phyloP scores from a whole-genome alignment of 352 stramenopile genomes.

The Phytophthora tubulina region DNA sequence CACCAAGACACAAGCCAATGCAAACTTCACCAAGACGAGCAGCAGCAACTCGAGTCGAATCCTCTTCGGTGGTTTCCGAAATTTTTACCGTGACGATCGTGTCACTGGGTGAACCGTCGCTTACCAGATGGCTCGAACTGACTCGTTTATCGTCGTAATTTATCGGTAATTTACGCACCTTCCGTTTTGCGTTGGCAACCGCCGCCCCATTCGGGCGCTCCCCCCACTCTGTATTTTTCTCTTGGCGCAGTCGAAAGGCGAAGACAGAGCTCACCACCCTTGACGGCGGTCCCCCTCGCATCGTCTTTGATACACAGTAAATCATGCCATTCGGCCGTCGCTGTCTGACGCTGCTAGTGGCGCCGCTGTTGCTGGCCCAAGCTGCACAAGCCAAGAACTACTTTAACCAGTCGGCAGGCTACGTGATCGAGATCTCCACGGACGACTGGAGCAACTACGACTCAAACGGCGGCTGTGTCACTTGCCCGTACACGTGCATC shows the following conservation, averaged over 20 bases:
- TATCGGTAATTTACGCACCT: conserved; percentile 37
- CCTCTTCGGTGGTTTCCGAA: conserved; percentile 27
- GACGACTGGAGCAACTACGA: conserved; percentile 89
- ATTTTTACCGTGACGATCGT: conserved; percentile 40
- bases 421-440: conserved; percentile 76
- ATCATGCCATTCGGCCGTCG: conserved; percentile 18
- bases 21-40: conserved; percentile 33
- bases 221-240: conserved; percentile 55
- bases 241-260: conserved; percentile 35
- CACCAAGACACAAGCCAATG: conserved; percentile 7
- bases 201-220: conserved; percentile 1
- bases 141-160: conserved; percentile 38
- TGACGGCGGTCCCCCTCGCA: conserved; percentile 23
- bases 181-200: conserved; percentile 33
- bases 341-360: conserved; percentile 17
- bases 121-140: conserved; percentile 34
- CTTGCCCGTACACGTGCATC: conserved; percentile 89
- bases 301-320: background rate
- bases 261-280: conserved; percentile 33
- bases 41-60: background rate
- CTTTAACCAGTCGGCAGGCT: conserved; percentile 79
- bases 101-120: conserved; percentile 39
- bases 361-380: conserved; percentile 37
- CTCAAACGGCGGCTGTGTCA: conserved; percentile 83
- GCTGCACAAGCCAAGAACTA: conserved; percentile 41